Base-by-base conservation (phyloP, 805 yeast species). In the Saccharomycopsis olivae region DNA sequence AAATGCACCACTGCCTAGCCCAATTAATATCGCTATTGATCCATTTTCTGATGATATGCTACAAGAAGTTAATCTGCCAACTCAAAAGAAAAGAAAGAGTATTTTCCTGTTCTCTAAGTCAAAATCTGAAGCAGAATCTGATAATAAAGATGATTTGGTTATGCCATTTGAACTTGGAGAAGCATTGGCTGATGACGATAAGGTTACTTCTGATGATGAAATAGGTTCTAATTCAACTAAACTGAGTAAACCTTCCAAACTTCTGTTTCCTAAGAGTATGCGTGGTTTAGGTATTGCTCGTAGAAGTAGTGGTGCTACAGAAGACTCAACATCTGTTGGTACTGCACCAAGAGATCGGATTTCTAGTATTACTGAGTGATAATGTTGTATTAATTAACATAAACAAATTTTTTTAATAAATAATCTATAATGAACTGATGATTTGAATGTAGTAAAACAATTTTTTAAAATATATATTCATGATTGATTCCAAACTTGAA, bases 241-340 rank as follows among this genome's bases (percentile, higher is more conserved):
- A 23, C 27, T 46, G 2, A 35, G 43, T 10, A 45, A 45, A 18
- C n/a, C n/a, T n/a, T n/a, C n/a, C n/a, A n/a, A n/a, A n/a, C n/a
- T n/a, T n/a, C 32, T 45, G 24, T 38, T 44, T n/a, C 48, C 48
- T 18, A 44, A 44, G 35, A 34, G 43, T n/a, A 44, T 44, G 47
- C 16, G 46, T 17, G 38, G 43, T 13, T 39, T 45, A 17, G 46
- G 48, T 5, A 38, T 45, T 15, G 18, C 43, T 3, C 16, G 48
- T 13, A 20, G 41, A 25, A 35, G 35, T 16, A 35, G 41, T 27
- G 23, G 27, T 15, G 20, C 29, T 19, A 31, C 32, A 19, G 28
- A 25, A 24, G 18, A 19, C 14, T 11, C 10, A 15, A 29, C 33
- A 16, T 10, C n/a, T 10, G 11, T 28, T 19, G 18, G 28, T 4